Evolutionary conservation across 2,329 filamentous ascomycete genomes (phyloP), one percentile per base, ranked within the genome.

Genomic region (Sclerotiophoma versabilis): DNA sequence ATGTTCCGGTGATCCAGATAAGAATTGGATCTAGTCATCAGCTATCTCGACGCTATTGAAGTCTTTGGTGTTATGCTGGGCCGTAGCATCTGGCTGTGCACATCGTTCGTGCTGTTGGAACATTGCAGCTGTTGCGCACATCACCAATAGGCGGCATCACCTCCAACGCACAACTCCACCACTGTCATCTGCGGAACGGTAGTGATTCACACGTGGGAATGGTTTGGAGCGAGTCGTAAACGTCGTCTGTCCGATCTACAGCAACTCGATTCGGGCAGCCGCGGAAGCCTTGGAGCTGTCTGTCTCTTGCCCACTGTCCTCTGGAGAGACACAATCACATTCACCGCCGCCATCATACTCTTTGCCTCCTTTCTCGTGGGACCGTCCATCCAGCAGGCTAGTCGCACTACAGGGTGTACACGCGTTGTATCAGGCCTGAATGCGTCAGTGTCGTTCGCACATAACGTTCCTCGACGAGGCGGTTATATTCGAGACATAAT

Each of bases 301-400:
- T 1, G 3, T 2, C 23, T 52, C 3, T 22, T 52, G n/a, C 29
- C 36, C 1, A 47, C 29, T 4, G 42, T 52, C 5, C 9, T 52
- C 2, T 41, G 14, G 33, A 27, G 11, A 4, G 49, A 52, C 10
- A 0, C 17, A 4, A 14, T 41, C 9, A 30, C 34, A 4, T 17
- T 47, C 6, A 25, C 14, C 5, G 42, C 42, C 3, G 42, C 42
- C 2, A 12, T 22, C 9, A 20, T 47, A 5, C 17, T 47, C 1
- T 19, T 47, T 9, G 20, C 23, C 0, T 52, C 49, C 0, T 52
- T 52, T 7, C 22, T 52, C 2, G 29, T 47, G 14, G 49, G 49
- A 2, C 49, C 49, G 2, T 27, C 25, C 11, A 36, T 47, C 5
- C 49, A 52, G 23, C 49, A 46, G 17, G 49, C 49, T 4, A 52